phyloP scores from a whole-genome alignment of 75 land plant genomes.

The Pinus tabuliformis region DNA sequence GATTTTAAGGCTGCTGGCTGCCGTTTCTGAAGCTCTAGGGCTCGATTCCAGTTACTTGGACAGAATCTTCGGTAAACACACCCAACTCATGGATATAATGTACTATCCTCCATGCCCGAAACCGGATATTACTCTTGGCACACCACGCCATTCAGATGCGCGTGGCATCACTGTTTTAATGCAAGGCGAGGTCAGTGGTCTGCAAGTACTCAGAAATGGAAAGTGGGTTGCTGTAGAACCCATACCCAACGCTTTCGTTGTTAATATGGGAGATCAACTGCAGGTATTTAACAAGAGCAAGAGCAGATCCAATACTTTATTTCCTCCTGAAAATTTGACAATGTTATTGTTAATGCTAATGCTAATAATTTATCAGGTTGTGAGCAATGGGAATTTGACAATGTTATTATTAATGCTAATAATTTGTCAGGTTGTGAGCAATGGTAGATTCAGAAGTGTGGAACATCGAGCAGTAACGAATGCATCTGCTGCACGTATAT shows the following conservation, averaged over 20 bases:
- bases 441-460: conserved; percentile 51
- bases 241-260: background rate
- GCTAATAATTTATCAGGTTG: background rate
- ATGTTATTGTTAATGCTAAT: no score
- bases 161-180: conserved; percentile 19
- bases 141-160: conserved; percentile 17
- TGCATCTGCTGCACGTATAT: conserved; percentile 33
- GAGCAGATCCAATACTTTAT: no score
- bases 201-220: conserved; percentile 14
- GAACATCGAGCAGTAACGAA: conserved; percentile 45
- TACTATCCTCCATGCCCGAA: conserved; percentile 75
- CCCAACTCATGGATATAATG: conserved; percentile 52
- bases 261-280: background rate
- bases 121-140: conserved; percentile 54
- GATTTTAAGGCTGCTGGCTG: conserved; percentile 25
- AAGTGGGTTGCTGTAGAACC: conserved; percentile 22
- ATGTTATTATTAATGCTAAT: no score
- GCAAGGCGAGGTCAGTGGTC: conserved; percentile 30
- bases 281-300: background rate
- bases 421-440: conserved; percentile 23
- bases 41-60: conserved; percentile 26
- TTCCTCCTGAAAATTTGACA: no score
- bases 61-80: conserved; percentile 40
- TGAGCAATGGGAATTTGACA: conserved; percentile 36
- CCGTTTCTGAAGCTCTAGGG: conserved; percentile 56